Base-by-base conservation (phyloP, 2,329 filamentous ascomycete genomes). In the Seiridium cupressi region DNA sequence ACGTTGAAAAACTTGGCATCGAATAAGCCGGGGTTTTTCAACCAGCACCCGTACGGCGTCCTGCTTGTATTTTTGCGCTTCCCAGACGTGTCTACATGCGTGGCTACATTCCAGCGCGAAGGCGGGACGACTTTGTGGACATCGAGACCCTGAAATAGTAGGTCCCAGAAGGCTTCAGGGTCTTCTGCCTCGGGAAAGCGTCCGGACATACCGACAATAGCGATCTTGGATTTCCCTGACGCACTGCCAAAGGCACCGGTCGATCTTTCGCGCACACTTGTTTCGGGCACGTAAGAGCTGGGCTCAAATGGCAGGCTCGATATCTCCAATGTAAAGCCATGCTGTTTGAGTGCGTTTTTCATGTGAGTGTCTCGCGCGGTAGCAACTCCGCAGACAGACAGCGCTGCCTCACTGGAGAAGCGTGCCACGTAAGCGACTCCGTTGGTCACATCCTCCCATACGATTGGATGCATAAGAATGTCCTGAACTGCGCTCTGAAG, bases 341-440 rank as follows among this genome's bases (percentile, higher is more conserved):
- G 60, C 55, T 66, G 61, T 32, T 61, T 64, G 34, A 66, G 58
- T 7, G 60, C 59, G 9, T 10, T 59, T 44, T 42, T 44, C 31
- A 65, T 55, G 35, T 44, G 61, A 57, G 57, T 9, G 26, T 84
- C 62, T 26, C 18, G 18, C 18, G 18, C 18, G 18, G 18, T 26
- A 26, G 18, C 18, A 26, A 26, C 18, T 26, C 18, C 18, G 18
- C 18, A 26, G 18, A 26, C 18, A 26, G 18, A 26, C 18, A 26
- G 2, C 18, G 18, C 18, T 26, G 18, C 2, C 18, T 26, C 18
- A 26, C 18, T 26, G 18, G 18, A 26, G 18, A 26, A 26, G 18
- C 18, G 18, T 26, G 18, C 18, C 18, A 26, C 18, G 18, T 26
- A 26, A 26, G 18, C 18, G 85, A 87, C 74, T 88, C 89, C 71